Evolutionary conservation across 140 eudicot genomes (phyloP), one percentile per base, ranked within the genome.

Genomic region (Senecio squalidus): DNA sequence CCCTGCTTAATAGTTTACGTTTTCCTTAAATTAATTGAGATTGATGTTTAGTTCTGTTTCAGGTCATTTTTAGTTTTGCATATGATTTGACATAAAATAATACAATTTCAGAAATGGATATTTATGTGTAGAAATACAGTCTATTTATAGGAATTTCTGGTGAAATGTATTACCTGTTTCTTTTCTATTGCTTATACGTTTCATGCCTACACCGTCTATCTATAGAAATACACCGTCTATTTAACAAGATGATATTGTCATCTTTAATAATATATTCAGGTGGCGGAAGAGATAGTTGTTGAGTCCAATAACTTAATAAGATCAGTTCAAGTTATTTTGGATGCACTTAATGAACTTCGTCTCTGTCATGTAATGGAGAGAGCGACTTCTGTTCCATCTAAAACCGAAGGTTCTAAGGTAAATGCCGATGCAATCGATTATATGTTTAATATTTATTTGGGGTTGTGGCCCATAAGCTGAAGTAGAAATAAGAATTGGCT

Each of bases 271-370:
- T 52, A 14, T 14, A 24, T 76, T 64, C 77, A 92, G 98, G 94
- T 92, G 69, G 74, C 38, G 55, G 91, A 84, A 68, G 78, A 84
- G 78, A 80, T 92, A 71, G 76, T 92, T 54, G 54, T 60, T 15
- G 96, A 88, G 78, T 77, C 95, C 54, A 92, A 87, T 69, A 73
- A 48, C 65, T 60, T 87, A 77, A 62, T 50, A 27, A 92, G 88
- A 78, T 92, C 98, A 20, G 77, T 79, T 70, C 86, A 84, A 65
- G 83, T 87, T 36, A 75, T 88, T 67, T 71, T 92, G 84, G 78
- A 73, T 70, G 88, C 95, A 44, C 95, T 92, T 38, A 92, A 92
- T 78, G 95, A 82, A 74, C 95, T 92, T 52, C 82, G 98, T 21
- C 71, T 79, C 72, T 78, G 88, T 56, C 82, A 87, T 62, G 84